Base-by-base conservation (phyloP, 768 basidiomycete genomes). In the Coprinopsis sp. region DNA sequence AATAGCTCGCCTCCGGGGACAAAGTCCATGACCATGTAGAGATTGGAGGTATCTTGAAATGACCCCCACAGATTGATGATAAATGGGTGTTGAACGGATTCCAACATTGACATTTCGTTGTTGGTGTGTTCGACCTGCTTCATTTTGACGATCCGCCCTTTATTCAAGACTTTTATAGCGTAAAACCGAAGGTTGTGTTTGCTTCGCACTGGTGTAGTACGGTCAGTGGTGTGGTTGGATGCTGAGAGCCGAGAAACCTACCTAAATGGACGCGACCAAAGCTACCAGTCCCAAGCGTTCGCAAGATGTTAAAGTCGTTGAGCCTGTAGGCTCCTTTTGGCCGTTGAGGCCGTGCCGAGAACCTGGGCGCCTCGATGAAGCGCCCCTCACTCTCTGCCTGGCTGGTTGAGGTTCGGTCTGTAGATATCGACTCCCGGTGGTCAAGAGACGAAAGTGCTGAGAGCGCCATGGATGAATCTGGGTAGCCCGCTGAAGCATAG, bases 21-120 rank as follows among this genome's bases (percentile, higher is more conserved):
- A 64, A 90, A 97, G 70, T 85, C 94, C 82, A 98, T 89, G 46
- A 98, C 87, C 91, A 99, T 95, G 72, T 97, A 99, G 12, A 98
- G 76, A 64, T 97, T 98, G 16, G 86, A 67, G 27, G 81, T 64
- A 59, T 98, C 96, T 60, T 98, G 96, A 62, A 94, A 94, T 3
- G 84, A 81, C 27, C 94, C 94, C 93, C 93, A 97, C 4, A 97
- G 79, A 62, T 94, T 97, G 70, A 97, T 82, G 56, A 97, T 89
- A 67, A 97, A 91, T 2, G 92, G 86, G 63, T 97, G 91, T 48
- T 91, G 82, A 4, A 96, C 85, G 19, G 77, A 76, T 38, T 83
- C 79, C 29, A 99, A 79, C 66, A 98, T 92, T 39, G 72, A 72
- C 56, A 91, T 85, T 65, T 99, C 96, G 56, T 89, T 93, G 63